Base-by-base conservation (phyloP, 495 filamentous ascomycete species). In the Pseudoneurospora amorphoporcata region DNA sequence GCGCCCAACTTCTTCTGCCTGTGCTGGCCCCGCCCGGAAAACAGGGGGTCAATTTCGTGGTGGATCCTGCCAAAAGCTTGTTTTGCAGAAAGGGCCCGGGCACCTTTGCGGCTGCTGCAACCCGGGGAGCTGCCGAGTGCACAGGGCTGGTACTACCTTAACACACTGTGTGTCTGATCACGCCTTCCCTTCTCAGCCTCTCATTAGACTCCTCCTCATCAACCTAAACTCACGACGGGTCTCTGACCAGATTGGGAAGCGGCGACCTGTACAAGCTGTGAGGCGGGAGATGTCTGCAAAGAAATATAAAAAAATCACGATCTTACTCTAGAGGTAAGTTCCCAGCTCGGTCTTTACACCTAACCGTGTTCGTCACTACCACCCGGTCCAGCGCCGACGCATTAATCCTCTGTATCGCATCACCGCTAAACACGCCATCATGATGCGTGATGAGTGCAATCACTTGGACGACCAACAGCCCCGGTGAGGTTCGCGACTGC, bases 401-500 rank as follows among this genome's bases (percentile, higher is more conserved):
- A 76, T 97, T 96, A 85, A 99, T 96, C 47, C 95, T 88, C 40
- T 94, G 92, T 73, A 97, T 92, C 68, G 95, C 95, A 79, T 98
- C 96, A 6, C 96, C 95, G 80, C 91, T 94, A 73, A 99, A 86
- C 68, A 98, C 92, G 58, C 94, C 95, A 77, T n/a, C n/a, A n/a
- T n/a, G n/a, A n/a, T 99, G 95, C 19, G 96, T 99, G 71, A 99
- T 86, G 70, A 99, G 82, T 8, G 95, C 96, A 79, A 94, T 94
- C 43, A 98, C 94, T 58, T 88, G 87, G 3, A 89, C 91, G 1
- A 23, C 23, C 53, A 61, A 14, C 53, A 61, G 29, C 12, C 29
- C 12, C 53, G 29, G 6, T 35, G 4, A 61, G 16, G 29, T 16
- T 61, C 23, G 53, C 53, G 53, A 10, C 29, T 61, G 53, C 53